Percentiles rank a stretch among this genome's conserved stretches.
These are phyloP conservation scores for Tylopilus balloui DNA, from an alignment of 768 basidiomycete species.

Conservation along the genomic window DNA sequence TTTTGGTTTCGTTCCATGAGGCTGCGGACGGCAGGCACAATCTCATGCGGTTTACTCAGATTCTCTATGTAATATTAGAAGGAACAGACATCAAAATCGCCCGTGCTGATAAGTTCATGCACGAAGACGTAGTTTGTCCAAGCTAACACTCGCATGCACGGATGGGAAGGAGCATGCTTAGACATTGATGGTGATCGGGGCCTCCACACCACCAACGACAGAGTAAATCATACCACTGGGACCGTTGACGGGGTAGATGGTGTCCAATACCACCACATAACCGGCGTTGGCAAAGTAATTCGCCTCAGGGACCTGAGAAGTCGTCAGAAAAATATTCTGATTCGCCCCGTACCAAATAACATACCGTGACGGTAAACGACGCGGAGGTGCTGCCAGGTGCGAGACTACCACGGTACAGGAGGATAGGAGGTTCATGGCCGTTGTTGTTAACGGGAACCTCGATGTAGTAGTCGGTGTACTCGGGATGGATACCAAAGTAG, in stretches of 20 bases:
- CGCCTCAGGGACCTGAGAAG: slow-evolving; percentile 23
- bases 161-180: slow-evolving; percentile 4
- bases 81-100: neutral
- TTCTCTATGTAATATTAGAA: neutral
- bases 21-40: too few species aligned
- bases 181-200: slow-evolving; percentile 13
- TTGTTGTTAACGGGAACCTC: slow-evolving; percentile 32
- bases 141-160: neutral
- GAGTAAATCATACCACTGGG: slow-evolving; percentile 19
- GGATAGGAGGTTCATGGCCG: slow-evolving; percentile 29
- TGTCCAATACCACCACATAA: slow-evolving; percentile 25
- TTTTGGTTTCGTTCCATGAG: too few species aligned
- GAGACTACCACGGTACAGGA: slow-evolving; percentile 22
- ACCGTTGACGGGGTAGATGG: slow-evolving; percentile 21
- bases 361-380: slow-evolving; percentile 19
- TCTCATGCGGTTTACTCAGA: too few species aligned
- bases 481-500: slow-evolving; percentile 13
- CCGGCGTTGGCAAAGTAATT: slow-evolving; percentile 17
- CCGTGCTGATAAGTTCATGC: too few species aligned
- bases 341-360: neutral
- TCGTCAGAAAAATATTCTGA: slow-evolving; percentile 1
- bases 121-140: neutral
- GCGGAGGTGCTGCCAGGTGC: slow-evolving; percentile 4
- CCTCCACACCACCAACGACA: slow-evolving; percentile 20
- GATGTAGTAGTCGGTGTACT: slow-evolving; percentile 32